Base-by-base conservation (phyloP, 2,329 filamentous ascomycete species). In the Westerdykella aurantiaca region DNA sequence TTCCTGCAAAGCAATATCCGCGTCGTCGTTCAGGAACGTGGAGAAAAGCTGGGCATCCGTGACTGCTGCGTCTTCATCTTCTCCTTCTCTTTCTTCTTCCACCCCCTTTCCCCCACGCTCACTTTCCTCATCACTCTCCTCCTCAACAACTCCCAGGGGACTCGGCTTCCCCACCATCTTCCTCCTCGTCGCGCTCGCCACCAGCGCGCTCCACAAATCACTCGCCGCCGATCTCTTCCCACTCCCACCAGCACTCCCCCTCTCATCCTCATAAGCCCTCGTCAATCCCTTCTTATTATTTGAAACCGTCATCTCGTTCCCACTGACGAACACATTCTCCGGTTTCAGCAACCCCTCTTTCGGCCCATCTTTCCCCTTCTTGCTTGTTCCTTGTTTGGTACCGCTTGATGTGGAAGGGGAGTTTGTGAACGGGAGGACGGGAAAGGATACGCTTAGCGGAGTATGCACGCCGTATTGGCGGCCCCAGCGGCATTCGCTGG, bases 401-500 rank as follows among this genome's bases (percentile, higher is more conserved):
- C 3, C n/a, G n/a, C 7, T 13, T n/a, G n/a, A n/a, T n/a, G n/a
- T n/a, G n/a, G n/a, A n/a, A n/a, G n/a, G n/a, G n/a, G 33, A 35
- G 11, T 13, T 14, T 14, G 12, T 9, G 3, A 35, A 12, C 17
- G 33, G n/a, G 3, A 18, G n/a, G 7, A 35, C n/a, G n/a, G 33
- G n/a, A 9, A 35, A 35, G 7, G 21, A 14, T 7, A 40, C 38
- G 7, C 13, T 6, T 2, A 54, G 25, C 5, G 63, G 58, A 2
- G 55, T 60, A 5, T 63, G 54, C 0, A 64, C 41, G 6, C 63
- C 63, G 16, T 60, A 58, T 12, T 49, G 49, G 14, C 48, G 57
- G 0, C 60, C 61, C 64, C 64, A 66, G 18, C 70, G 65, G 48
- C 72, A 75, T 41, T 74, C 67, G 22, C 61, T 68, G 0, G 72